Percentiles rank a stretch among this genome's conserved stretches.
Conservation (phyloP, 2,329 filamentous ascomycete species). For the Davidsoniella eucalypti region DNA sequence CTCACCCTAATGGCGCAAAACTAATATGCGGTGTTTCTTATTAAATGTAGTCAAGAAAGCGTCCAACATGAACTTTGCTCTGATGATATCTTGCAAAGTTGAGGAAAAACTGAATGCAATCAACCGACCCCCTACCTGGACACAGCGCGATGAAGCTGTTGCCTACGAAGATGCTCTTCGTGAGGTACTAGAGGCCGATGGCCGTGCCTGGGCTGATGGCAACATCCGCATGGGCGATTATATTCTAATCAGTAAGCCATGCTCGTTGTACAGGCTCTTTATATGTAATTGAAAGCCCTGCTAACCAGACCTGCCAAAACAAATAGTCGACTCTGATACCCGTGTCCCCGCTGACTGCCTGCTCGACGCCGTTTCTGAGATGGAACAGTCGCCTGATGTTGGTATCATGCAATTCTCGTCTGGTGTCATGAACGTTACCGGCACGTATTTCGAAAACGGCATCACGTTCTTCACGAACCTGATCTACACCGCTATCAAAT, state of each 20-base stretch:
- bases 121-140: slow-evolving; percentile 45
- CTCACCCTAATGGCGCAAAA: not conserved
- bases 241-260: slow-evolving; percentile 32
- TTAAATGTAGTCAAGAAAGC: slow-evolving; percentile 40
- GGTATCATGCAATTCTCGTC: slow-evolving; percentile 66
- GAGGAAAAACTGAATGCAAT: slow-evolving; percentile 49
- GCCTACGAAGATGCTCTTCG: slow-evolving; percentile 50
- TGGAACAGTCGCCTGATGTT: slow-evolving; percentile 64
- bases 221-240: slow-evolving; percentile 78
- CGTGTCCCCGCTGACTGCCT: slow-evolving; percentile 63
- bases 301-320: not conserved
- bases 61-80: slow-evolving; percentile 56
- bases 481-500: slow-evolving; percentile 61
- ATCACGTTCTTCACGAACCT: slow-evolving; percentile 59
- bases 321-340: slow-evolving; percentile 52
- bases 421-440: slow-evolving; percentile 62
- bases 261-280: not conserved
- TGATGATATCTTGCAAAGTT: slow-evolving; percentile 52
- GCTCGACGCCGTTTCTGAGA: slow-evolving; percentile 63
- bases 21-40: not conserved
- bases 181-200: slow-evolving; percentile 49
- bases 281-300: not conserved
- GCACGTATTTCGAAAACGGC: slow-evolving; percentile 56
- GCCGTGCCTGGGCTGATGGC: slow-evolving; percentile 64
- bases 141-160: slow-evolving; percentile 47